These are phyloP conservation scores for Colletotrichum caudatum DNA, from an alignment of 2,329 filamentous ascomycete genomes.

Conservation along the genomic window DNA sequence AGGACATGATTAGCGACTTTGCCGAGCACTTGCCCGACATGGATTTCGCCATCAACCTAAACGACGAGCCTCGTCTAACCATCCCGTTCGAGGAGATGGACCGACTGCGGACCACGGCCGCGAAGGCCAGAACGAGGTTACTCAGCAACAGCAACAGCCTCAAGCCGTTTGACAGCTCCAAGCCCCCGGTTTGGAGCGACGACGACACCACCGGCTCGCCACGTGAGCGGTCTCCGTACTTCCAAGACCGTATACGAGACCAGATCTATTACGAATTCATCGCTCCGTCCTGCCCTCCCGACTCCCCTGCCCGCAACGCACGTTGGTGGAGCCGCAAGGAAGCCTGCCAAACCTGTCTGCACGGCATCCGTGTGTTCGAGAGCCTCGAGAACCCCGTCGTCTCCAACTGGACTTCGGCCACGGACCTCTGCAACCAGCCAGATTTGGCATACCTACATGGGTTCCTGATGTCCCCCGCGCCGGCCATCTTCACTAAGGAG, in stretches of 20 bases:
- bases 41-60: constrained; percentile 81
- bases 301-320: constrained; percentile 56
- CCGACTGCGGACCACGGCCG: constrained; percentile 8
- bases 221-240: constrained; percentile 36
- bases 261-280: constrained; percentile 54
- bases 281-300: constrained; percentile 58
- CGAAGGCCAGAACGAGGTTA: not conserved
- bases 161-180: constrained; percentile 14
- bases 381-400: constrained; percentile 52
- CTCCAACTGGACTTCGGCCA: constrained; percentile 45
- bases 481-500: constrained; percentile 46
- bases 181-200: constrained; percentile 38
- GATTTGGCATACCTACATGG: constrained; percentile 63
- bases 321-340: constrained; percentile 56
- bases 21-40: constrained; percentile 79
- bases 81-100: constrained; percentile 22
- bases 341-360: constrained; percentile 51
- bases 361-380: constrained; percentile 47
- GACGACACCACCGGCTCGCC: constrained; percentile 3
- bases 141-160: not conserved
- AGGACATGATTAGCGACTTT: constrained; percentile 76
- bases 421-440: constrained; percentile 63
- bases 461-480: constrained; percentile 59
- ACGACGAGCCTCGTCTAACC: constrained; percentile 50
- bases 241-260: constrained; percentile 43